Base-by-base conservation (phyloP, 805 yeast species). In the Nakazawaea laoshanensis region DNA sequence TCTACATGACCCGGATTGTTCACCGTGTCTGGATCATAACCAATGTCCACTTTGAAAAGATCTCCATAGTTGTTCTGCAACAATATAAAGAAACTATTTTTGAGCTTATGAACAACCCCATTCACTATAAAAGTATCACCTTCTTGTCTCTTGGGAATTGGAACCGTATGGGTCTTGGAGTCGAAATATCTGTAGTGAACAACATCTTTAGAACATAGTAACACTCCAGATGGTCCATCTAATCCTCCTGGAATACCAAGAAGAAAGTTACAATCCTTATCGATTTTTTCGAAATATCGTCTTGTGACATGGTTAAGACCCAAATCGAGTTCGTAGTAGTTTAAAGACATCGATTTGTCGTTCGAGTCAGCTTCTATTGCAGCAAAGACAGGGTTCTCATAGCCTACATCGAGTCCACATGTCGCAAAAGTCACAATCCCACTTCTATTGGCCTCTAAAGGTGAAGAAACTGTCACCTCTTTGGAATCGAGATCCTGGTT, bases 381-480 rank as follows among this genome's bases (percentile, higher is more conserved):
- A 0, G 86, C 94, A 67, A 88, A 89, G 7, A 74, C 49, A 0
- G 97, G 97, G 47, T 86, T 87, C 13, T 81, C 92, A 50, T 66
- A 79, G 0, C 79, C 83, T 2, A 78, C 80, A 49, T 87, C 94
- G 30, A 89, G 49, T 0, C 81, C 79, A 12, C 70, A 54, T 2
- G 77, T 46, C 11, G 53, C 53, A 20, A 80, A 58, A 0, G 87
- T 74, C 7, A 86, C 47, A 1, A 56, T 44, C 20, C 62, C 55
- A 5, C 74, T 61, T 19, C 70, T 56, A 27, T 65, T 62, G 1
- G 82, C 77, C 41, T 84, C 94, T 30, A 87, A 52, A 0, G 96
- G 95, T 0, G 94, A 74, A 3, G 83, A 69, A 1, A 85, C 57
- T 10, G 62, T 59, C 17, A 79, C 38, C 3, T 49, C 42, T 14